Base-by-base conservation (phyloP, 805 yeast species). In the Saccharomycopsis synnaedendra region DNA sequence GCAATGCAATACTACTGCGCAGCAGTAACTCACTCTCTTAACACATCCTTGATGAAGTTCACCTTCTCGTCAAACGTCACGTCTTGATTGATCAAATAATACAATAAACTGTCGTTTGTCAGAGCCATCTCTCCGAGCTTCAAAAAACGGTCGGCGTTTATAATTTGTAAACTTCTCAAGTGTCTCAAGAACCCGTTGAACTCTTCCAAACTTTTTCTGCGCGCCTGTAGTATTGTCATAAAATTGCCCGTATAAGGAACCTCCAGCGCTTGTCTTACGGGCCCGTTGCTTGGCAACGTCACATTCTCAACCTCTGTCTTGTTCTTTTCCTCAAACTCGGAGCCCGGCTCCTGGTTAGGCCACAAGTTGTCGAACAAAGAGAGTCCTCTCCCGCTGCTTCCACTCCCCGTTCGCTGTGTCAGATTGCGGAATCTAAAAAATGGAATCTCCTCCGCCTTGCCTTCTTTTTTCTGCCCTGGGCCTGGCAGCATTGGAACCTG, bases 21-120 rank as follows among this genome's bases (percentile, higher is more conserved):
- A 19, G 19, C 19, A 19, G 19, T 19, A 19, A 19, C 19, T 19
- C 19, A 19, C 19, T 19, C 19, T 19, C 19, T 19, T 19, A 34
- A 43, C 30, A 30, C 48, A 38, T 51, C 53, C 33, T 49, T 51
- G 27, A 51, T 46, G 36, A 51, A 49, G 34, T 43, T 46, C 19
- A 51, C 35, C 44, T 51, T 51, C 35, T 51, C 54, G 27, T 47
- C 53, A 43, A 49, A 41, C 8, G n/a, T 30, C 29, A 49, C 39
- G 8, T 51, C 51, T 28, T 48, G 45, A 36, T 43, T 45, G 35
- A 51, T 51, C 28, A 51, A 30, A 32, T 51, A 51, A 39, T 32
- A 51, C 46, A 51, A 51, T 6, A 51, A 49, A 27, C 48, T 43
- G 19, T 51, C 54, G 43, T 49, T 51, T n/a, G 33, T 33, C 5